phyloP scores from a whole-genome alignment of 208 protist species.

The Herpetomonas tarakana region DNA sequence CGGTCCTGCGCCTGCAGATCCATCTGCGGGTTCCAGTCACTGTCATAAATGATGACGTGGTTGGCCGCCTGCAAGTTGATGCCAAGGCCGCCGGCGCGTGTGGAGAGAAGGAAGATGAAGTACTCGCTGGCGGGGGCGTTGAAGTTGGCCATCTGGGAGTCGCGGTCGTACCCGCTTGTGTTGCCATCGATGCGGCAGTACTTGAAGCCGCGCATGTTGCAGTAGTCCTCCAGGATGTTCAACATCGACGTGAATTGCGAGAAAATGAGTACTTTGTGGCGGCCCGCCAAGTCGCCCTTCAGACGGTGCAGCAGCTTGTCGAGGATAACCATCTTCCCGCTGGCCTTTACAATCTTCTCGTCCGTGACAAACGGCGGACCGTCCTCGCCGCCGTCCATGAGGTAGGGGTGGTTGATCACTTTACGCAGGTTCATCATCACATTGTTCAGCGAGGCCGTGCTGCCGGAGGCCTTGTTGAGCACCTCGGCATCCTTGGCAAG shows the following conservation, averaged over 20 bases:
- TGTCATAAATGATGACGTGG: constrained; percentile 98
- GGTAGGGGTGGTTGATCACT: constrained; percentile 95
- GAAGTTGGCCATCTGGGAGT: constrained; percentile 94
- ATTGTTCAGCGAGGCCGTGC: constrained; percentile 60
- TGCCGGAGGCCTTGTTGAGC: constrained; percentile 87
- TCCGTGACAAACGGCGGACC: constrained; percentile 87
- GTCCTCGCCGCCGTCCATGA: constrained; percentile 95
- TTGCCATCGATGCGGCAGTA: constrained; percentile 92
- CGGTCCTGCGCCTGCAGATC: constrained; percentile 98
- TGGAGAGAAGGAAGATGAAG: constrained; percentile 98
- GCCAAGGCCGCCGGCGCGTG: constrained; percentile 97
- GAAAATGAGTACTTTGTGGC: constrained; percentile 98
- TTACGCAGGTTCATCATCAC: constrained; percentile 92
- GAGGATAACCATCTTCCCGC: constrained; percentile 95
- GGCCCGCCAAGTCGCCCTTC: constrained; percentile 45
- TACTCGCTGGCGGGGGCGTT: constrained; percentile 86
- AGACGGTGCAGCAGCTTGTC: constrained; percentile 93
- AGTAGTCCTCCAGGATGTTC: constrained; percentile 93
- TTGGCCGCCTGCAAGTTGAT: constrained; percentile 99
- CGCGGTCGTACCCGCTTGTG: constrained; percentile 82
- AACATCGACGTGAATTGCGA: constrained; percentile 96
- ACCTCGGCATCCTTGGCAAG: constrained; percentile 94
- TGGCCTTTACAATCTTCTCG: constrained; percentile 86
- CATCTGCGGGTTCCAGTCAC: constrained; percentile 99
- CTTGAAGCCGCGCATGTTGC: constrained; percentile 67